Percentiles rank a stretch among this genome's conserved stretches.
These are phyloP conservation scores for Venturia oleaginea DNA, from an alignment of 2,329 filamentous ascomycete genomes.

Conservation along the genomic window DNA sequence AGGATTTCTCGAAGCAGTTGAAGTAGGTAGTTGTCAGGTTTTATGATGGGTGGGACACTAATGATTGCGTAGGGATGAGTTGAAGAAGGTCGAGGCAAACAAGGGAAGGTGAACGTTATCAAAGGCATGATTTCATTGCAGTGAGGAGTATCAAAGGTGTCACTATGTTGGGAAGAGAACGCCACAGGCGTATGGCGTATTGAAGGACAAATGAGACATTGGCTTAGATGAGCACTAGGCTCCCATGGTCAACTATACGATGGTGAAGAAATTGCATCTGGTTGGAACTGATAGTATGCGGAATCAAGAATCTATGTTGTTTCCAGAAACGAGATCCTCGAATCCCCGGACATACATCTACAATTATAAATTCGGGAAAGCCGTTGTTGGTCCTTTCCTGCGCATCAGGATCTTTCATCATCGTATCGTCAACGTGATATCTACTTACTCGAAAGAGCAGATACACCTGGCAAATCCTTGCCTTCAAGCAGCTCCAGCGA, in stretches of 20 bases:
- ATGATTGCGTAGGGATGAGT: slow-evolving; percentile 57
- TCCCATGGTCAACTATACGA: not conserved
- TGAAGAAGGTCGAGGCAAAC: slow-evolving; percentile 82
- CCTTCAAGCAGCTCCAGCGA: slow-evolving; percentile 94
- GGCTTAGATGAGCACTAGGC: not conserved
- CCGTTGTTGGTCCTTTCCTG: slow-evolving; percentile 42
- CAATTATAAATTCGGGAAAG: slow-evolving; percentile 5
- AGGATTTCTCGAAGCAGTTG: slow-evolving; percentile 91
- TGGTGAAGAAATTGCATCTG: no score
- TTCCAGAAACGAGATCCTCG: not conserved
- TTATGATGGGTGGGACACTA: slow-evolving; percentile 19
- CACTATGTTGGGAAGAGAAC: not conserved
- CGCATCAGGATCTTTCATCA: slow-evolving; percentile 27
- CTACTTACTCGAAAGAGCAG: slow-evolving; percentile 73
- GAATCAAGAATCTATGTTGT: not conserved
- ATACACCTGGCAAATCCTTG: slow-evolving; percentile 92
- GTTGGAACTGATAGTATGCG: not conserved
- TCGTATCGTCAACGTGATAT: slow-evolving; percentile 2
- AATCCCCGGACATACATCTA: not conserved
- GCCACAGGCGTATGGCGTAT: not conserved
- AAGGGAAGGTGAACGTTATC: slow-evolving; percentile 35
- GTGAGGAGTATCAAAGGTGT: no score
- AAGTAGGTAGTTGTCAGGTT: slow-evolving; percentile 54
- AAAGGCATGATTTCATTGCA: no score
- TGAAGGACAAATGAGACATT: not conserved